Evolutionary conservation across 179 eudicot genomes (phyloP).

Genomic region (Silene noctiflora): DNA sequence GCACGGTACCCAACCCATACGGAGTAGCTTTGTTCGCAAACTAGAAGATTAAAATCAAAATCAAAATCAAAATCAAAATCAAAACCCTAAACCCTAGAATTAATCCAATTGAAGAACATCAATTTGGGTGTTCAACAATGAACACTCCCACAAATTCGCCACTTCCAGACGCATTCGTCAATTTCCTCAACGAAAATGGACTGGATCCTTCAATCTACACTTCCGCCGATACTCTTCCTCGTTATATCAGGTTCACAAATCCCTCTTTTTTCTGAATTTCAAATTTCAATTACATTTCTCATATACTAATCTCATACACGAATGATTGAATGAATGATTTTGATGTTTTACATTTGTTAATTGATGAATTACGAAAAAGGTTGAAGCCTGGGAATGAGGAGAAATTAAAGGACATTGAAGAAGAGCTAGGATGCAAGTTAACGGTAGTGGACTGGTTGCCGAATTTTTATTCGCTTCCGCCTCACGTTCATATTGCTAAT

Average conservation of each 20-base stretch:
- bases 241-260: constrained; percentile 57
- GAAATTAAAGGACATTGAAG: constrained; percentile 59
- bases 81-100: constrained; percentile 6
- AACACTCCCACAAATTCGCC: constrained; percentile 23
- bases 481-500: constrained; percentile 68
- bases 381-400: constrained; percentile 69
- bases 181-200: constrained; percentile 62
- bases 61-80: no score
- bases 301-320: neutral
- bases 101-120: neutral
- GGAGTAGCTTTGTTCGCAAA: no score
- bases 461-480: constrained; percentile 62
- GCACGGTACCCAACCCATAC: no score
- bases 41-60: no score
- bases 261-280: neutral
- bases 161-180: constrained; percentile 63
- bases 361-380: constrained; percentile 32
- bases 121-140: constrained; percentile 11
- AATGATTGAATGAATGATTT: neutral
- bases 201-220: constrained; percentile 63
- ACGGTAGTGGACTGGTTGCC: constrained; percentile 65
- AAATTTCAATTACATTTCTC: neutral
- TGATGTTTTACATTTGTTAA: constrained; percentile 1
- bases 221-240: constrained; percentile 49
- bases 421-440: constrained; percentile 51